phyloP scores from a whole-genome alignment of 2,329 filamentous ascomycete species.

The Chalaropsis ovoidea region DNA sequence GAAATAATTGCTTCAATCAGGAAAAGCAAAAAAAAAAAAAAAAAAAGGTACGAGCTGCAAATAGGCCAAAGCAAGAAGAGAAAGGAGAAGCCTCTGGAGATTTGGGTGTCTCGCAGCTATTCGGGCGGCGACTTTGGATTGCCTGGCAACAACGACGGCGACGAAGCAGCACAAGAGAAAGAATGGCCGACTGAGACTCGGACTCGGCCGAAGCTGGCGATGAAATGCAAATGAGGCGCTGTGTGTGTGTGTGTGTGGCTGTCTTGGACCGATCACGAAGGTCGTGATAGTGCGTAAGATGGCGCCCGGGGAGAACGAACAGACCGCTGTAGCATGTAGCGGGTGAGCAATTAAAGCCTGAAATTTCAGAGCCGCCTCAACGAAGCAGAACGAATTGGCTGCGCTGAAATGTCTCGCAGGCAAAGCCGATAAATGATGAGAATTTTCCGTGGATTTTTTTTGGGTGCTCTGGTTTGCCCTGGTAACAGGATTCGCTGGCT shows the following conservation, averaged over 20 bases:
- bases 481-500: constrained; percentile 27
- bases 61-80: not conserved
- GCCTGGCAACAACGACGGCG: not conserved
- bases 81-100: not conserved
- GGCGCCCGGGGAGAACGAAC: not conserved
- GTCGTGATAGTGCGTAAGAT: not conserved
- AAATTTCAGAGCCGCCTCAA: not conserved
- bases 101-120: not conserved
- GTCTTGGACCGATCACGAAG: not conserved
- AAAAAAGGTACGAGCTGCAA: not conserved
- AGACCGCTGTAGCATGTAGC: not conserved
- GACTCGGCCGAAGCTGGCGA: too few species aligned
- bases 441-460: constrained; percentile 10
- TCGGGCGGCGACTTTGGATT: not conserved
- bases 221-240: too few species aligned
- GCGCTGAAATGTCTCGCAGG: constrained; percentile 30
- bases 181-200: too few species aligned
- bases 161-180: not conserved
- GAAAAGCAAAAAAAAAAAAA: not conserved
- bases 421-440: constrained; percentile 34
- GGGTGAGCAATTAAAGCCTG: not conserved
- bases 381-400: too few species aligned
- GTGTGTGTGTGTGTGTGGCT: too few species aligned
- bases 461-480: constrained; percentile 11
- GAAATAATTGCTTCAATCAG: not conserved